Base-by-base conservation (phyloP, 345 rosid genomes). In the Gossypium rotundifolium region DNA sequence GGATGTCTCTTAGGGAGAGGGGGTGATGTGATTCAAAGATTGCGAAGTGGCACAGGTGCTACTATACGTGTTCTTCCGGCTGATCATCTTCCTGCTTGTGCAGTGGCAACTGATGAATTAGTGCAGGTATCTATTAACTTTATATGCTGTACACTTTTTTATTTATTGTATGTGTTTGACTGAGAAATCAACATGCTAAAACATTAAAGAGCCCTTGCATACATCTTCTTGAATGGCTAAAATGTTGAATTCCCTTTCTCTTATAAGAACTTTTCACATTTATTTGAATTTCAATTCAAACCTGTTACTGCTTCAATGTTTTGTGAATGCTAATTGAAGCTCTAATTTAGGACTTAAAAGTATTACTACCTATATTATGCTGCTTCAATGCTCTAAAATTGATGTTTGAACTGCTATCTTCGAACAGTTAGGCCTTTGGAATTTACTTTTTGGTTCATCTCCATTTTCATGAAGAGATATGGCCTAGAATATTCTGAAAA, bases 1-100 rank as follows among this genome's bases (percentile, higher is more conserved):
- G 89, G 91, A 25, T 89, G 93, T 62, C 66, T 89, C 66, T 52
- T 89, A 40, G 91, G 91, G 9, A 87, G 82, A 79, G 72, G 85
- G 40, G 91, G 93, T 54, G 87, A 87, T 66, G 82, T 89, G 54
- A 83, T 87, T 59, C 87, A 89, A 67, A 79, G 80, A 74, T 76
- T 89, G 74, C 85, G 90, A 74, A 82, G 80, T 13, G 90, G 85
- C 70, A 86, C 88, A 0, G 87, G 86, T 42, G 93, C 88, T 42
- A 81, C 57, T 75, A 85, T 87, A 55, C 88, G 90, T 40, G 84
- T 87, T 58, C 89, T 87, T 78, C 81, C 87, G 9, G 76, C 80
- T 23, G 87, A 86, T 55, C 85, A 77, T 70, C 85, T 89, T 60
- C 88, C 89, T 45, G 65, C 82, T 11, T 85, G 87, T 78, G 93